Percentiles rank a stretch among this genome's conserved stretches.
Conservation (phyloP, 176 grass and related monocot genomes). For the Phoenix dactylifera region DNA sequence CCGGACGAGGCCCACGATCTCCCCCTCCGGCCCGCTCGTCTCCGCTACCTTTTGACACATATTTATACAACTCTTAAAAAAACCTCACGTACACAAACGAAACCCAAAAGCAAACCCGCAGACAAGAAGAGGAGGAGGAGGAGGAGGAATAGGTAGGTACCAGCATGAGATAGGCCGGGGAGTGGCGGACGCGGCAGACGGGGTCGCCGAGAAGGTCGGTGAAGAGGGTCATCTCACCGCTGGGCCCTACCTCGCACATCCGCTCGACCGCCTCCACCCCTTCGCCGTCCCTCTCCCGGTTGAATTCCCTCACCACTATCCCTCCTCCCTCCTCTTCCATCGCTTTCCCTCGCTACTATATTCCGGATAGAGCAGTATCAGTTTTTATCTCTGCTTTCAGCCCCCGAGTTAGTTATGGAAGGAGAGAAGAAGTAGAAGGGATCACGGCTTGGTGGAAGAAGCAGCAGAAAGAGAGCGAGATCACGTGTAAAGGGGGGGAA, state of each 20-base stretch:
- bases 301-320: neutral
- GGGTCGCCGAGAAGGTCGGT: conserved; percentile 15
- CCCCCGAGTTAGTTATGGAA: too few species aligned
- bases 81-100: neutral
- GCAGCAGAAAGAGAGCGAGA: too few species aligned
- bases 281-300: neutral
- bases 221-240: conserved; percentile 4
- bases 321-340: neutral
- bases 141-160: neutral
- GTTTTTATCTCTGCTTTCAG: too few species aligned
- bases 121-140: neutral
- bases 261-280: conserved; percentile 1
- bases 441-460: too few species aligned
- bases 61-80: too few species aligned
- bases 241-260: conserved; percentile 3
- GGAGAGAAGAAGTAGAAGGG: too few species aligned
- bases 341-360: too few species aligned
- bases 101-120: neutral
- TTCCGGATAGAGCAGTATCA: too few species aligned
- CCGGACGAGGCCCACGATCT: conserved; percentile 6
- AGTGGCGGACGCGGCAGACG: conserved; percentile 2
- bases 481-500: too few species aligned
- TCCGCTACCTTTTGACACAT: neutral
- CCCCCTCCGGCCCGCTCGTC: neutral
- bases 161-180: neutral